A percentile compares a stretch with the other conserved stretches of the same genome.
Conservation (phyloP, 2,329 filamentous ascomycete genomes). For the Sporothrix schenckii region DNA sequence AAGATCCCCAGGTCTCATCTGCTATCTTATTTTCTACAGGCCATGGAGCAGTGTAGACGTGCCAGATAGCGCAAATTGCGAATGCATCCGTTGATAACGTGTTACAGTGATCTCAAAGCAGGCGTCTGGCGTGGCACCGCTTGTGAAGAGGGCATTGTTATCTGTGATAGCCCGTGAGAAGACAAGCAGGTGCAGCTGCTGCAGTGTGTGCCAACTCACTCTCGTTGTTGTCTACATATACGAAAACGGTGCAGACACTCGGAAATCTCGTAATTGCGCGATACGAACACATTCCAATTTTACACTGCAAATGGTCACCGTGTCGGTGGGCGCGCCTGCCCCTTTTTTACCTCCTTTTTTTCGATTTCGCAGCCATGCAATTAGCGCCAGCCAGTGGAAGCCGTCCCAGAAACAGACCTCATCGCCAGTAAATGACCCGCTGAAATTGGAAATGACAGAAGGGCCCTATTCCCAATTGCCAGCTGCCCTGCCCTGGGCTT, state of each 20-base stretch:
- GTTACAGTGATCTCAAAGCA: background rate
- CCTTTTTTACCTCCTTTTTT: conserved; percentile 10
- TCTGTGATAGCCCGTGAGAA: background rate
- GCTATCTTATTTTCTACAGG: too few species aligned
- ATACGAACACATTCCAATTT: conserved; percentile 19
- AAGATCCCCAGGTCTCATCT: too few species aligned
- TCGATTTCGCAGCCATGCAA: background rate
- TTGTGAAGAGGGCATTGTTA: background rate
- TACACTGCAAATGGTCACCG: background rate
- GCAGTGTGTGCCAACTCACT: background rate
- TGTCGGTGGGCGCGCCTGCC: conserved; percentile 12
- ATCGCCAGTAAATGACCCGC: background rate
- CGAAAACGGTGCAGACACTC: background rate
- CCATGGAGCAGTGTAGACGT: background rate
- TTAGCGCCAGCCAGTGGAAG: conserved; percentile 22
- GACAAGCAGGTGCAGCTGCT: background rate
- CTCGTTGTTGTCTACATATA: background rate
- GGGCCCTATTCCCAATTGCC: background rate
- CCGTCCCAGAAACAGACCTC: conserved; percentile 1
- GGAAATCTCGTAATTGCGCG: conserved; percentile 11
- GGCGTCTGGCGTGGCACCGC: background rate
- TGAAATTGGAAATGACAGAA: conserved; percentile 22
- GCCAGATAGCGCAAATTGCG: conserved; percentile 23
- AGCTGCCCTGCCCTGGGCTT: conserved; percentile 25
- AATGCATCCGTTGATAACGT: conserved; percentile 8